Evolutionary conservation across 305 asterid species (phyloP), one percentile per base, ranked within the genome.

Genomic region (Vinca major): DNA sequence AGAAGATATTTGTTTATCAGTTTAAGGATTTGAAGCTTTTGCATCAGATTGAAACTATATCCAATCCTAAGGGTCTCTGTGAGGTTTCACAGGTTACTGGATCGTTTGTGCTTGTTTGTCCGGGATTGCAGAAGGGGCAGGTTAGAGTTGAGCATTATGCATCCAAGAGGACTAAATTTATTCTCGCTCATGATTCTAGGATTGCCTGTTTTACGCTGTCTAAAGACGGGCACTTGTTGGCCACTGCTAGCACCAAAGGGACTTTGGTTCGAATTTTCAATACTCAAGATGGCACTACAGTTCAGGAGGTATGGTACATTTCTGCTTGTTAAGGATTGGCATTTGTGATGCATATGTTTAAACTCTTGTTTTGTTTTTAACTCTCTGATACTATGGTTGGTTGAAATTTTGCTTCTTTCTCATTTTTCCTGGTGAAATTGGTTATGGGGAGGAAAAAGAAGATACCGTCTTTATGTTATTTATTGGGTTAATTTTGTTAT

Each of bases 111-210:
- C 77, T 92, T 75, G 95, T 88, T n/a, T 88, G 93, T 60, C 95
- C 89, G 0, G 98, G 98, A 37, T 77, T 92, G 82, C 95, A 83
- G 83, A 92, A 84, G 83, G 98, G 98, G 56, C 93, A 92, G 79
- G 93, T 92, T 60, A 81, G 97, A 80, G 91, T 90, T 74, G 98
- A 92, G 82, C 92, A 86, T 79, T 92, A 84, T 52, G 83, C 89
- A 0, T 77, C 89, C 1, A 88, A 82, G 84, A 89, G 85, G 81
- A 92, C 96, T 39, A 90, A 83, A 79, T 92, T 85, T 76, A 80
- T 92, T 70, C 71, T 77, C 74, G 98, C 97, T n/a, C 98, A 92
- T 72, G 96, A 88, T 80, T 92, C 97, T n/a, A 80, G 92, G 80
- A 84, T 90, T 16, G 92, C 95, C 0, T 82, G 95, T 74, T 82